Conservation (phyloP, 2,329 filamentous ascomycete genomes). For the Colletotrichum chrysophilum region DNA sequence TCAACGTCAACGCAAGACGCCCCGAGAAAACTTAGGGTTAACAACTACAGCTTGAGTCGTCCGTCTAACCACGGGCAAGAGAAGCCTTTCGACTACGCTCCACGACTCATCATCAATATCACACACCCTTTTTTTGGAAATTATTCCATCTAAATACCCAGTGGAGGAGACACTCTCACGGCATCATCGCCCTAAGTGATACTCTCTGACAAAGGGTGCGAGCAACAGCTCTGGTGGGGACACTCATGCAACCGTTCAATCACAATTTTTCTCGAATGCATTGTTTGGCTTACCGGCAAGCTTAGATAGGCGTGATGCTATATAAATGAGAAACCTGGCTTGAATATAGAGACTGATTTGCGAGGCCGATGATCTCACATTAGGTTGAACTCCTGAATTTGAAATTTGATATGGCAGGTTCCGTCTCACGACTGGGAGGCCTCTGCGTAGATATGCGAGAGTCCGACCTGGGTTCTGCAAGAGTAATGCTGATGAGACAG, state of each 20-base stretch:
- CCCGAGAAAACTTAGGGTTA: background rate
- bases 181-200: background rate
- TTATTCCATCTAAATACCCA: background rate
- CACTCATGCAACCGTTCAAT: too few relatives aligned
- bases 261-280: too few relatives aligned
- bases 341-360: too few relatives aligned
- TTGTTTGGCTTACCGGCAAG: too few relatives aligned
- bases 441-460: too few relatives aligned
- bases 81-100: background rate
- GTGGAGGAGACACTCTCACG: background rate
- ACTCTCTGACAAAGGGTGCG: too few relatives aligned
- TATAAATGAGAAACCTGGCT: too few relatives aligned
- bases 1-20: background rate
- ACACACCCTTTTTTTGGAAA: background rate
- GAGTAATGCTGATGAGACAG: background rate
- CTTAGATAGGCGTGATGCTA: too few relatives aligned
- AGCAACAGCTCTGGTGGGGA: background rate
- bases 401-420: too few relatives aligned
- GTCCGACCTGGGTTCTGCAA: too few relatives aligned
- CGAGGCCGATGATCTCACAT: background rate
- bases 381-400: too few relatives aligned
- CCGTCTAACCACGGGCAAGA: background rate
- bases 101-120: background rate
- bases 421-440: too few relatives aligned
- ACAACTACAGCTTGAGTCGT: background rate